Base-by-base conservation (phyloP, 2,329 filamentous ascomycete species). In the Pyricularia pennisetigena region DNA sequence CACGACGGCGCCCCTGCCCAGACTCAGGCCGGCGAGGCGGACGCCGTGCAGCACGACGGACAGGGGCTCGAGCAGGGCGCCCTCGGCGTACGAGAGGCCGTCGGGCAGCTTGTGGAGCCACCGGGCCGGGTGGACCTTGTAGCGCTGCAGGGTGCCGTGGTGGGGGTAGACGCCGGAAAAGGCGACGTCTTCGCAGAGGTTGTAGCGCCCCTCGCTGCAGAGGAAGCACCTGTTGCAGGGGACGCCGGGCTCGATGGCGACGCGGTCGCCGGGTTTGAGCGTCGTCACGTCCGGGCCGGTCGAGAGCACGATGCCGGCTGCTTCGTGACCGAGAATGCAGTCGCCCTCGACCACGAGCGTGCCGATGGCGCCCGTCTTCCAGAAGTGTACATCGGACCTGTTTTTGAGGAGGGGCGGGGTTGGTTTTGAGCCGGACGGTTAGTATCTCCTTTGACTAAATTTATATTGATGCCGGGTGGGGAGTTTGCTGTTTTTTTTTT, bases 311-410 rank as follows among this genome's bases (percentile, higher is more conserved):
- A 88, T 74, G 5, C 87, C 88, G 10, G 87, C 83, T 4, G 84
- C 86, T 75, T 90, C 88, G 70, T 90, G 88, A 26, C 88, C 87
- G 64, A 90, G 81, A 67, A 89, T 88, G 72, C 86, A 88, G 71
- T 89, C 86, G 24, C 84, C 84, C 69, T 87, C 82, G 14, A 91
- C 83, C 1, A 86, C 81, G 1, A 90, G 80, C 1, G 83, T 81
- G 2, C 89, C 88, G 72, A 91, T 90, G 14, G 82, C 78, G 28
- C 88, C 88, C 0, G 81, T 79, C 72, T 87, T 87, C 88, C 88
- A 90, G 72, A 90, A 88, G 74, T 91, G 88, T 71, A 90, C 83
- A 72, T 90, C 88, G 0, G 87, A 90, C 59, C 84, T 86, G 69
- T 41, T 16, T 20, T 4, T 14, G 24, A n/a, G 32, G 35, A 12